Conservation (phyloP, 192 early-diverging fungal species). For the Borealophlyctis nickersoniae region DNA sequence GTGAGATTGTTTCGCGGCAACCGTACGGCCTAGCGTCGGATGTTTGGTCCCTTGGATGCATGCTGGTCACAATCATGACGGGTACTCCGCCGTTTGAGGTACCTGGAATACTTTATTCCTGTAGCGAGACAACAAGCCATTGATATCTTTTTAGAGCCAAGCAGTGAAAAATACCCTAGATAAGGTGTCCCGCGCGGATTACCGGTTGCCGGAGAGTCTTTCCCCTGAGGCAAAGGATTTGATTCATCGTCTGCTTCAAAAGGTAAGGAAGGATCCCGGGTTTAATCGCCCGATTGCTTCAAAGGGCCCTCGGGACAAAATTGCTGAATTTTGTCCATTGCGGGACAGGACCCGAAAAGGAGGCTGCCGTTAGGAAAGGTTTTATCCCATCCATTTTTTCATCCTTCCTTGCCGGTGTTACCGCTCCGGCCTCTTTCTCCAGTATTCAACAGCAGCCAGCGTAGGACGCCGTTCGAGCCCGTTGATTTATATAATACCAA, state of each 20-base stretch:
- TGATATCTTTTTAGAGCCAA: slow-evolving; percentile 29
- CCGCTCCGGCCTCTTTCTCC: slow-evolving; percentile 13
- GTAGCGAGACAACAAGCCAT: not conserved
- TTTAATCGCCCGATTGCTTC: too few species aligned
- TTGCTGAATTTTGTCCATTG: too few species aligned
- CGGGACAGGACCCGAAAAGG: slow-evolving; percentile 47
- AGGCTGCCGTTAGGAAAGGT: slow-evolving; percentile 48
- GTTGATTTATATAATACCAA: too few species aligned
- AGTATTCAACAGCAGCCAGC: slow-evolving; percentile 13
- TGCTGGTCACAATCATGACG: slow-evolving; percentile 70
- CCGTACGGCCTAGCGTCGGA: slow-evolving; percentile 72
- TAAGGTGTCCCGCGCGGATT: slow-evolving; percentile 50
- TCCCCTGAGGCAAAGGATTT: slow-evolving; percentile 54
- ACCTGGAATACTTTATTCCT: not conserved
- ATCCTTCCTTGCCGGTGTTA: slow-evolving; percentile 19
- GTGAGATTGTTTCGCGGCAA: slow-evolving; percentile 66
- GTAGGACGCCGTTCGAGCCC: slow-evolving; percentile 4
- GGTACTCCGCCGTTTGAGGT: slow-evolving; percentile 70
- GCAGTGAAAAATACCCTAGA: slow-evolving; percentile 55
- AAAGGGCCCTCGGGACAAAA: too few species aligned
- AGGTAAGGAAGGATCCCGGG: slow-evolving; percentile 31
- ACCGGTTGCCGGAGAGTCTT: slow-evolving; percentile 49
- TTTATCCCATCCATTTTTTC: slow-evolving; percentile 57
- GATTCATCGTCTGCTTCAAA: slow-evolving; percentile 53
- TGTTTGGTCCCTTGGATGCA: slow-evolving; percentile 75